Percentiles rank a stretch among this genome's conserved stretches.
Conservation (phyloP, 768 basidiomycete genomes). For the Galerina marginata region DNA sequence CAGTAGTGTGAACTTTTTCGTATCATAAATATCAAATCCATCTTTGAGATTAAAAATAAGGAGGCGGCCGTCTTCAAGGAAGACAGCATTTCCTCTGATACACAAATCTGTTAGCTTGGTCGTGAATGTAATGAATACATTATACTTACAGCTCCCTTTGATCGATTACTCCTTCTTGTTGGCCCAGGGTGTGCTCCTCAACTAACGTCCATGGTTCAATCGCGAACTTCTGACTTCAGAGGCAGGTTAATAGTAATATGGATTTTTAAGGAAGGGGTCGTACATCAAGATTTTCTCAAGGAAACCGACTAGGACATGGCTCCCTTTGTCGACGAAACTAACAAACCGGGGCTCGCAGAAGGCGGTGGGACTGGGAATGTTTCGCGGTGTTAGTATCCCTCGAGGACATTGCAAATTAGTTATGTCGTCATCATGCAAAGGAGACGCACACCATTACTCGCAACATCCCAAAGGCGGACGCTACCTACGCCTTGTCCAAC, state of each 20-base stretch:
- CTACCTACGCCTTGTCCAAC: slow-evolving; percentile 4
- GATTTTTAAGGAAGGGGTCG: too few relatives aligned
- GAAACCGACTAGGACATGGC: neutral
- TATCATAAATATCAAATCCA: neutral
- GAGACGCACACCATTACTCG: neutral
- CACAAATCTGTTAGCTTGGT: neutral
- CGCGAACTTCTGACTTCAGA: neutral
- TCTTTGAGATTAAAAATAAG: neutral
- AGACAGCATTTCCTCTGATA: neutral
- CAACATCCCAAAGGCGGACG: slow-evolving; percentile 9
- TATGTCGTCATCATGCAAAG: too few relatives aligned
- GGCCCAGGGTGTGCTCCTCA: neutral
- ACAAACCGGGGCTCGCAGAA: neutral
- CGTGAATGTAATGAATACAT: neutral
- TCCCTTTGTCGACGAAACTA: neutral
- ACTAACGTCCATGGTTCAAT: neutral
- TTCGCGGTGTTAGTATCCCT: neutral
- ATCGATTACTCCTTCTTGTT: neutral
- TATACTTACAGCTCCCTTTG: neutral
- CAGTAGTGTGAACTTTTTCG: too few relatives aligned
- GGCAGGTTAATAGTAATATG: too few relatives aligned
- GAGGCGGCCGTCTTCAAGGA: neutral
- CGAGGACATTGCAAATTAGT: neutral
- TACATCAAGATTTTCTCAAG: neutral
- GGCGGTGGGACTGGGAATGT: neutral